Evolutionary conservation across 2,329 filamentous ascomycete genomes (phyloP).

Genomic region (Penicillium concentricum): DNA sequence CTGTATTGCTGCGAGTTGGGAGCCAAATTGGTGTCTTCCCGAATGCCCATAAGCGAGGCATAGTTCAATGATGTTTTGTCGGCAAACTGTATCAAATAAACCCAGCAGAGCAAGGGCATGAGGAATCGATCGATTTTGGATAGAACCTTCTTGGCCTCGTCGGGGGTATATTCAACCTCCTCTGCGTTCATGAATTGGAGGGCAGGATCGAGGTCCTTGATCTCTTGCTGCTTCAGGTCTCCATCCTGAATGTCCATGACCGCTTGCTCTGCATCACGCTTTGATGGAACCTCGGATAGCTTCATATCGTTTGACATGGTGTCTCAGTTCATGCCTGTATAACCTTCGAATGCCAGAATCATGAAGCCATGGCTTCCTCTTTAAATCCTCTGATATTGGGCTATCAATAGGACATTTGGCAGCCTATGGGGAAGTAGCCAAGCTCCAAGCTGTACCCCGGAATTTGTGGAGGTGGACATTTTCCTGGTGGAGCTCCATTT

Average conservation of each 20-base stretch:
- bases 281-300: conserved; percentile 1
- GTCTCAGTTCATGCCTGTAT: not conserved
- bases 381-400: conserved; percentile 7
- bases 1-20: conserved; percentile 44
- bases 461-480: conserved; percentile 7
- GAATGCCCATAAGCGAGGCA: conserved; percentile 20
- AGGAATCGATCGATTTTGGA: conserved; percentile 4
- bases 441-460: conserved; percentile 5
- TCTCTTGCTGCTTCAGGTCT: not conserved
- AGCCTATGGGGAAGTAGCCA: conserved; percentile 1
- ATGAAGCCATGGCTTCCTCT: conserved; percentile 3
- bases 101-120: conserved; percentile 11
- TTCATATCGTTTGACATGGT: conserved; percentile 3
- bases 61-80: conserved; percentile 16
- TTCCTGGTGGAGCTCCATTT: conserved; percentile 9
- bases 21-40: conserved; percentile 32
- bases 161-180: conserved; percentile 6
- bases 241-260: conserved; percentile 1
- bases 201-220: conserved; percentile 3
- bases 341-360: not conserved
- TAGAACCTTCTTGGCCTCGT: conserved; percentile 2
- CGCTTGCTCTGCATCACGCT: conserved; percentile 2
- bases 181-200: conserved; percentile 1
- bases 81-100: conserved; percentile 12
- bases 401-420: not conserved